phyloP scores from a whole-genome alignment of 768 basidiomycete genomes.

The Amyloporia xantha region DNA sequence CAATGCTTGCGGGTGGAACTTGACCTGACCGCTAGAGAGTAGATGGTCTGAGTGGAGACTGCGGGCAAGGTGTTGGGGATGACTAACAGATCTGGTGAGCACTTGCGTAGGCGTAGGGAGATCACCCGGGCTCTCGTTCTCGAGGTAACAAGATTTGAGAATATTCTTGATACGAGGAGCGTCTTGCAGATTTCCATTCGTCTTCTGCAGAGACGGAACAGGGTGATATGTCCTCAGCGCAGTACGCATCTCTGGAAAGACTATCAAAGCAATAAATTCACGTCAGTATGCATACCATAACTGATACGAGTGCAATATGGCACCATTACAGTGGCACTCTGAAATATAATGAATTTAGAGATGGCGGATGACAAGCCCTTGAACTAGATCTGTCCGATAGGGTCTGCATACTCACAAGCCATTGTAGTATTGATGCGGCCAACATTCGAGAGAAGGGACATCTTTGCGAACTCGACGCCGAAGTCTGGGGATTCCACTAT shows the following conservation, averaged over 20 bases:
- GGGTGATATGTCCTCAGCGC: slow-evolving; percentile 73
- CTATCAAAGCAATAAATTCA: slow-evolving; percentile 26
- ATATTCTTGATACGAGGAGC: slow-evolving; percentile 74
- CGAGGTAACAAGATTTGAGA: slow-evolving; percentile 53
- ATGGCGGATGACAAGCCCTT: background rate
- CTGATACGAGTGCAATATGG: background rate
- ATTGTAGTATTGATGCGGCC: slow-evolving; percentile 77
- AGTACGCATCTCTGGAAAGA: slow-evolving; percentile 79
- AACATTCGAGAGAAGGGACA: slow-evolving; percentile 70
- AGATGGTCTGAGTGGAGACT: background rate
- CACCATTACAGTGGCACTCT: background rate
- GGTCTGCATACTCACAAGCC: slow-evolving; percentile 53
- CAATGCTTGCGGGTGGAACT: slow-evolving; percentile 62
- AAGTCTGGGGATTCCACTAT: slow-evolving; percentile 54
- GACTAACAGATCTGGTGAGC: slow-evolving; percentile 44
- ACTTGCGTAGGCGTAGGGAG: slow-evolving; percentile 56
- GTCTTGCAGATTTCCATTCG: slow-evolving; percentile 67
- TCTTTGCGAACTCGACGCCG: slow-evolving; percentile 66
- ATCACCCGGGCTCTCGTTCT: slow-evolving; percentile 34
- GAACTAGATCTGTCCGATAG: background rate
- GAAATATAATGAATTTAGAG: background rate
- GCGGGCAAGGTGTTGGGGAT: background rate
- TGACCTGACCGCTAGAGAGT: slow-evolving; percentile 31
- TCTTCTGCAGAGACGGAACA: slow-evolving; percentile 63
- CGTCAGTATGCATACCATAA: background rate